Percentiles rank a stretch among this genome's conserved stretches.
Evolutionary conservation across 805 yeast species (phyloP).

Genomic region (Candida piceae): DNA sequence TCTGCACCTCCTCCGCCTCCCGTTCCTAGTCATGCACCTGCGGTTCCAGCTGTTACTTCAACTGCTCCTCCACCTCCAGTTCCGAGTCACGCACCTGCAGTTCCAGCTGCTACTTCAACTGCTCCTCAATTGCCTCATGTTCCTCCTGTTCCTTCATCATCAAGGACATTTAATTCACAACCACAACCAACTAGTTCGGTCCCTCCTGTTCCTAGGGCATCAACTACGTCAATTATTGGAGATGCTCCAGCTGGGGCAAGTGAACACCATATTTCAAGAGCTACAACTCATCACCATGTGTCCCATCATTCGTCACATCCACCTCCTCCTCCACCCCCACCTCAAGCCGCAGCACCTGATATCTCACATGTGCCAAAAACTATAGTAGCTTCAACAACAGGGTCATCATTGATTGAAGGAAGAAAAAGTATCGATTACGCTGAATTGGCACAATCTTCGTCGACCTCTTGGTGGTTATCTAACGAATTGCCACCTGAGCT

Average conservation of each 20-base stretch:
- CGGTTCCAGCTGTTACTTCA: constrained; percentile 2
- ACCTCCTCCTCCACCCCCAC: constrained; percentile 12
- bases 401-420: constrained; percentile 11
- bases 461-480: constrained; percentile 61
- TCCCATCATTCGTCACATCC: constrained; percentile 8
- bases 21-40: constrained; percentile 1
- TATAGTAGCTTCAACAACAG: constrained; percentile 13
- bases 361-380: constrained; percentile 4
- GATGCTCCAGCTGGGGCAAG: constrained; percentile 11
- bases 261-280: too few species aligned
- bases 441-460: constrained; percentile 15
- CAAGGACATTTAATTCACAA: too few species aligned
- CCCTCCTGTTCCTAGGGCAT: constrained; percentile 22
- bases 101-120: constrained; percentile 13
- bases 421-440: constrained; percentile 9
- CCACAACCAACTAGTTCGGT: too few species aligned
- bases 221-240: constrained; percentile 9
- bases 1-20: constrained; percentile 12
- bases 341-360: constrained; percentile 15
- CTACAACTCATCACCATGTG: neutral
- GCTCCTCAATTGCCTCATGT: constrained; percentile 16
- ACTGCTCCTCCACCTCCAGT: constrained; percentile 13
- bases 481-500: constrained; percentile 54
- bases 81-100: constrained; percentile 13
- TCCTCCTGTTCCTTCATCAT: constrained; percentile 18